Percentiles rank a stretch among this genome's conserved stretches.
These are phyloP conservation scores for Cyphellophora attinorum DNA, from an alignment of 2,329 filamentous ascomycete genomes.

Conservation along the genomic window DNA sequence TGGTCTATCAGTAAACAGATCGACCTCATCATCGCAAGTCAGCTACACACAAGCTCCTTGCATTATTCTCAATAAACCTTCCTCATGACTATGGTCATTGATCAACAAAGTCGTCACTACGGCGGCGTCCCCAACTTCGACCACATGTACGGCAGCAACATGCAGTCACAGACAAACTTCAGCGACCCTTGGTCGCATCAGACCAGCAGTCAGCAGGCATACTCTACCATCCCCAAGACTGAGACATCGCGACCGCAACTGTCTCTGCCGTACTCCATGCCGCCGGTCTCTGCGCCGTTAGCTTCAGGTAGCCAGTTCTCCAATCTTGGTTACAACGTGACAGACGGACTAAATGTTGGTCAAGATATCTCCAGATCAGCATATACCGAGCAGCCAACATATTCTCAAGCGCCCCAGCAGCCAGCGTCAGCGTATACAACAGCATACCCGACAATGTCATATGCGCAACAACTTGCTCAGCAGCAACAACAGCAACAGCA, in stretches of 20 bases:
- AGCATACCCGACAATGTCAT: slow-evolving; percentile 68
- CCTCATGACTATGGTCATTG: slow-evolving; percentile 87
- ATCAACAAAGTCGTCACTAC: slow-evolving; percentile 75
- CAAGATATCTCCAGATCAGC: slow-evolving; percentile 72
- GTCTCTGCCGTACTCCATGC: slow-evolving; percentile 63
- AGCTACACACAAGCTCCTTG: neutral
- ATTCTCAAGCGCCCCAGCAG: slow-evolving; percentile 51
- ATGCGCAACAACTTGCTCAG: slow-evolving; percentile 51
- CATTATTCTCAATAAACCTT: slow-evolving; percentile 5
- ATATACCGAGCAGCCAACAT: slow-evolving; percentile 61
- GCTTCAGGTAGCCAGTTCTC: slow-evolving; percentile 58
- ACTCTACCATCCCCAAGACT: slow-evolving; percentile 48
- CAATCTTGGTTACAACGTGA: slow-evolving; percentile 51
- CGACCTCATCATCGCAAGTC: neutral
- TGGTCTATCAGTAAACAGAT: slow-evolving; percentile 2
- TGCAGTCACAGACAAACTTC: slow-evolving; percentile 60
- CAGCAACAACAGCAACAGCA: slow-evolving; percentile 41
- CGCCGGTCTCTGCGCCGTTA: slow-evolving; percentile 64
- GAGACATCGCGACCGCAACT: slow-evolving; percentile 52
- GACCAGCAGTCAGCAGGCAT: slow-evolving; percentile 44
- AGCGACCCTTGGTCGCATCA: slow-evolving; percentile 77
- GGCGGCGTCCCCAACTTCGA: slow-evolving; percentile 67
- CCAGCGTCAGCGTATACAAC: slow-evolving; percentile 48
- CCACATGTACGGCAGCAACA: slow-evolving; percentile 61
- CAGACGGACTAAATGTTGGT: slow-evolving; percentile 58